A percentile compares a stretch with the other conserved stretches of the same genome.
These are phyloP conservation scores for Trichophyton simii DNA, from an alignment of 2,329 filamentous ascomycete species.

Conservation along the genomic window DNA sequence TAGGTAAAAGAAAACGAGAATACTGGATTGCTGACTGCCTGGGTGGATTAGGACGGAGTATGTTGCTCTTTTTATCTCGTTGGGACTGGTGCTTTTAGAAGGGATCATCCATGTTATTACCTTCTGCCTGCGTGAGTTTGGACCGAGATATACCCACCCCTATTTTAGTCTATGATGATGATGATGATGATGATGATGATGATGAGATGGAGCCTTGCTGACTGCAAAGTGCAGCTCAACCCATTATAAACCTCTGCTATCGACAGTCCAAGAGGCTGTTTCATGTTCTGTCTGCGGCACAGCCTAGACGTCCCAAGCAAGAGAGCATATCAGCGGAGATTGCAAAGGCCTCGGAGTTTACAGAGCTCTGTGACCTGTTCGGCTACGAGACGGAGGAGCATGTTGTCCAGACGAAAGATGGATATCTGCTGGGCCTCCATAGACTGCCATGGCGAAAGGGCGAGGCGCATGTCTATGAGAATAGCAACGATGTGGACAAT, in stretches of 20 bases:
- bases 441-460: slow-evolving; percentile 71
- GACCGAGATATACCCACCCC: neutral
- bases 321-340: slow-evolving; percentile 63
- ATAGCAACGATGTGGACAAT: slow-evolving; percentile 36
- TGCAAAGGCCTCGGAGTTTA: slow-evolving; percentile 78
- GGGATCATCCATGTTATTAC: slow-evolving; percentile 74
- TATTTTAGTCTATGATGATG: too few relatives aligned
- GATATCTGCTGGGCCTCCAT: slow-evolving; percentile 83
- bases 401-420: slow-evolving; percentile 85
- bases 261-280: slow-evolving; percentile 69
- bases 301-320: slow-evolving; percentile 51
- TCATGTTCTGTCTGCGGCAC: slow-evolving; percentile 60
- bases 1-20: neutral
- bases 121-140: slow-evolving; percentile 62
- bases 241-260: slow-evolving; percentile 73
- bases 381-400: slow-evolving; percentile 95
- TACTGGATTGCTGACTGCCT: neutral
- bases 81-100: slow-evolving; percentile 71
- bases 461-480: slow-evolving; percentile 68
- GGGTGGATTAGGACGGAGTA: slow-evolving; percentile 59
- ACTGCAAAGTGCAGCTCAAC: slow-evolving; percentile 45
- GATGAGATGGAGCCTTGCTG: neutral
- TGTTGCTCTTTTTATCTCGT: slow-evolving; percentile 69
- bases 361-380: slow-evolving; percentile 81
- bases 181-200: neutral